Conservation (phyloP, 768 basidiomycete species). For the Coprinopsis strossmayeri region DNA sequence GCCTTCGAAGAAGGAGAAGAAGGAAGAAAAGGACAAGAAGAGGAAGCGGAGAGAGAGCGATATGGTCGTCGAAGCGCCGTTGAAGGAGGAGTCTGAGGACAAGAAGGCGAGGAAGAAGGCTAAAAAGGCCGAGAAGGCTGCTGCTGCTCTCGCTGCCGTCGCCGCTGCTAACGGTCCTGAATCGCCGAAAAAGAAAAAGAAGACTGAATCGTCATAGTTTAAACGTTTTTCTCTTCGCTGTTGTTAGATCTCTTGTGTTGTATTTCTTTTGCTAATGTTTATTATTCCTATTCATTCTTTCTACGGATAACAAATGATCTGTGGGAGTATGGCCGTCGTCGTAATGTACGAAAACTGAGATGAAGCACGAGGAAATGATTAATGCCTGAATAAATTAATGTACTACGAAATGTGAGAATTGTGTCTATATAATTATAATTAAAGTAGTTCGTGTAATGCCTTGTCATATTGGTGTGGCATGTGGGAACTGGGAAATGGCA, state of each 20-base stretch:
- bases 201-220: conserved; percentile 27
- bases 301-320: no score
- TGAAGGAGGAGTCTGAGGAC: conserved; percentile 70
- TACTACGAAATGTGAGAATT: no score
- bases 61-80: conserved; percentile 28
- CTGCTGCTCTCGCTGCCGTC: conserved; percentile 19
- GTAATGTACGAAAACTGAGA: no score
- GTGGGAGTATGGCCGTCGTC: no score
- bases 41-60: conserved; percentile 41
- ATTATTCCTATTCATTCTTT: not conserved
- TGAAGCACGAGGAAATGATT: no score
- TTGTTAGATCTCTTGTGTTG: not conserved
- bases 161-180: no score
- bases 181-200: conserved; percentile 50
- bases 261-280: not conserved
- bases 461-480: conserved; percentile 78
- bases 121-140: conserved; percentile 50
- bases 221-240: not conserved
- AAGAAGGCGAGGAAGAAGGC: conserved; percentile 81
- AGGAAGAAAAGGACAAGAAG: conserved; percentile 25
- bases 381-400: no score
- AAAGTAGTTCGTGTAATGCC: conserved; percentile 64
- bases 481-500: conserved; percentile 45
- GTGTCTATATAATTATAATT: no score
- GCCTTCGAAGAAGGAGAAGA: conserved; percentile 32